Base-by-base conservation (phyloP, 208 protist species). In the Dictyostelium gargantuum region DNA sequence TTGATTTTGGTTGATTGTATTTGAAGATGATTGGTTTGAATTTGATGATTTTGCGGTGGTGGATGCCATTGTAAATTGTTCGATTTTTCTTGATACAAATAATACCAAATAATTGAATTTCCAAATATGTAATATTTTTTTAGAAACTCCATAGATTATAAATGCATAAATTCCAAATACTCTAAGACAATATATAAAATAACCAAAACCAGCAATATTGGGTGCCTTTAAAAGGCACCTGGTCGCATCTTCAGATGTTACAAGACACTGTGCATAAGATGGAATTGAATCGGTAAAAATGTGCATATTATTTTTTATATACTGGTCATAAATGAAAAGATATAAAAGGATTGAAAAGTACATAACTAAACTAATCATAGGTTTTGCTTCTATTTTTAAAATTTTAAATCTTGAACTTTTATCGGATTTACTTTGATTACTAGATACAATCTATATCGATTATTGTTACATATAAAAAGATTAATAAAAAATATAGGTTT, bases 311-410 rank as follows among this genome's bases (percentile, higher is more conserved):
- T 40, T 32, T 23, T 75, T 26, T 29, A 86, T 32, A 8, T 44
- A 86, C 52, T 29, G 29, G 19, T 32, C 68, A 77, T 35, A 86
- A 10, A 86, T 86, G 29, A 86, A 86, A 15, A 86, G 50, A 66
- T 86, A 86, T 50, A 86, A 35, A 44, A 77, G 46, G 26, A 42
- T n/a, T 52, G 66, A 52, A n/a, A 61, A 86, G 23, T 66, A 77
- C 42, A 86, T 48, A 26, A 86, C n/a, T 46, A 86, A 19, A 48
- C 10, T 52, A 21, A 77, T 21, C n/a, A 86, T 77, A 38, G 81
- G 81, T 86, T 77, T 86, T 11, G 32, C 2, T 48, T 86, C 54
- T 11, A 85, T 19, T 44, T 75, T 75, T 15, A 85, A 58, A 4
- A 54, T 40, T n/a, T 46, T 40, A 8, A 42, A 17, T 66, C 58